Evolutionary conservation across 1,139 yeast genomes (phyloP).

Genomic region (Candida dubliniensis): DNA sequence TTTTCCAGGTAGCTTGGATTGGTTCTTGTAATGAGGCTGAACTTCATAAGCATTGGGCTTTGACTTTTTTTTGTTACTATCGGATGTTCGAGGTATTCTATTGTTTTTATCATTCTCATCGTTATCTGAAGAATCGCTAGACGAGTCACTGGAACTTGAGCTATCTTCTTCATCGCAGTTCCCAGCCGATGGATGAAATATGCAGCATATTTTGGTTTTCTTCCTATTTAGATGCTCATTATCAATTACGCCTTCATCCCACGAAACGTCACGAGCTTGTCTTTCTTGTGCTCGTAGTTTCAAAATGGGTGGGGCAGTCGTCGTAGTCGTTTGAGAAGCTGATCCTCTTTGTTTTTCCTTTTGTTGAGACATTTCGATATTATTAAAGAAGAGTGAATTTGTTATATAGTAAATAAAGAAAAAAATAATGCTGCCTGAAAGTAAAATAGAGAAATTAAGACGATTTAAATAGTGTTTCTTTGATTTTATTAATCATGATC

Average conservation of each 20-base stretch:
- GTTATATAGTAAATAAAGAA: no score
- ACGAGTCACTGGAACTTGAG: slow-evolving; percentile 26
- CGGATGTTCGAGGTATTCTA: not conserved
- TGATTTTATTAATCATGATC: no score
- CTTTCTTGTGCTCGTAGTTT: slow-evolving; percentile 8
- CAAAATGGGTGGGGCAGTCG: slow-evolving; percentile 12
- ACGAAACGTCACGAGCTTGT: slow-evolving; percentile 52
- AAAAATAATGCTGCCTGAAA: not conserved
- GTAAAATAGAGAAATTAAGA: no score
- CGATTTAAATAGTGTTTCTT: no score
- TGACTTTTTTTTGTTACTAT: slow-evolving; percentile 7
- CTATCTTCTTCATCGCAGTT: slow-evolving; percentile 59
- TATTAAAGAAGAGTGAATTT: no score
- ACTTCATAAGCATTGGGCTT: slow-evolving; percentile 68
- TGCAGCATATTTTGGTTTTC: slow-evolving; percentile 90
- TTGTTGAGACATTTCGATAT: not conserved
- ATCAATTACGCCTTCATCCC: slow-evolving; percentile 86
- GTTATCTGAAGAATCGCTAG: slow-evolving; percentile 40
- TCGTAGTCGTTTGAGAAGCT: slow-evolving; percentile 5
- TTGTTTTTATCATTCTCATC: slow-evolving; percentile 27
- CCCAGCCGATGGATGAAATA: slow-evolving; percentile 79
- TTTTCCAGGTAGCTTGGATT: slow-evolving; percentile 14
- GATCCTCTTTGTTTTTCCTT: not conserved
- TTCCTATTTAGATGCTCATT: slow-evolving; percentile 85
- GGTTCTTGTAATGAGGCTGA: slow-evolving; percentile 58